Evolutionary conservation across 495 filamentous ascomycete genomes (phyloP).

Genomic region (Glonium stellatum): DNA sequence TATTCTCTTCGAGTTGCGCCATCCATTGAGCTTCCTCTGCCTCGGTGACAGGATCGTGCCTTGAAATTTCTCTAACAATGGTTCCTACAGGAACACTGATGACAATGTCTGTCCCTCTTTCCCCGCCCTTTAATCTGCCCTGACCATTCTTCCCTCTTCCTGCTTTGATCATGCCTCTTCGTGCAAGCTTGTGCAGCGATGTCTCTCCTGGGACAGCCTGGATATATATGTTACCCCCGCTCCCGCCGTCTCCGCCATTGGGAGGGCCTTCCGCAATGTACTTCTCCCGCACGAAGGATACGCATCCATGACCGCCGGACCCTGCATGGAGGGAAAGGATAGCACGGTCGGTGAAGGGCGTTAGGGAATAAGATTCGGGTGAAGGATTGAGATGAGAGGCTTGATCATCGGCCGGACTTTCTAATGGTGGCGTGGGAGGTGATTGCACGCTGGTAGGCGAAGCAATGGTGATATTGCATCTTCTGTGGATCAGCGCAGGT

Average conservation of each 20-base stretch:
- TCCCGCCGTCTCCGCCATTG: slow-evolving; percentile 94
- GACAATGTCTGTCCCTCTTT: slow-evolving; percentile 76
- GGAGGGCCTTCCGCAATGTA: slow-evolving; percentile 81
- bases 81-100: slow-evolving; percentile 91
- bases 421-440: background rate
- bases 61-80: slow-evolving; percentile 71
- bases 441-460: background rate
- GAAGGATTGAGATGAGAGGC: slow-evolving; percentile 59
- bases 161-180: slow-evolving; percentile 68
- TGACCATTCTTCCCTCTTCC: slow-evolving; percentile 76
- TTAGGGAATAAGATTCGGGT: slow-evolving; percentile 72
- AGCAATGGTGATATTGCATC: slow-evolving; percentile 25
- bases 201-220: slow-evolving; percentile 87
- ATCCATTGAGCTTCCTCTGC: slow-evolving; percentile 41
- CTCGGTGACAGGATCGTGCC: slow-evolving; percentile 69
- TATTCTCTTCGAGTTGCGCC: slow-evolving; percentile 18
- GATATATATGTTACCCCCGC: slow-evolving; percentile 86
- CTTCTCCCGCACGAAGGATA: slow-evolving; percentile 86
- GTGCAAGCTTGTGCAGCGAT: slow-evolving; percentile 83
- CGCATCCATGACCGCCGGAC: slow-evolving; percentile 79
- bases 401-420: slow-evolving; percentile 33
- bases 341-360: slow-evolving; percentile 82
- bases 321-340: slow-evolving; percentile 68
- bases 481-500: slow-evolving; percentile 10
- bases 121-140: slow-evolving; percentile 72